Evolutionary conservation across 495 filamentous ascomycete species (phyloP).

Genomic region (Annulohypoxylon stygium): DNA sequence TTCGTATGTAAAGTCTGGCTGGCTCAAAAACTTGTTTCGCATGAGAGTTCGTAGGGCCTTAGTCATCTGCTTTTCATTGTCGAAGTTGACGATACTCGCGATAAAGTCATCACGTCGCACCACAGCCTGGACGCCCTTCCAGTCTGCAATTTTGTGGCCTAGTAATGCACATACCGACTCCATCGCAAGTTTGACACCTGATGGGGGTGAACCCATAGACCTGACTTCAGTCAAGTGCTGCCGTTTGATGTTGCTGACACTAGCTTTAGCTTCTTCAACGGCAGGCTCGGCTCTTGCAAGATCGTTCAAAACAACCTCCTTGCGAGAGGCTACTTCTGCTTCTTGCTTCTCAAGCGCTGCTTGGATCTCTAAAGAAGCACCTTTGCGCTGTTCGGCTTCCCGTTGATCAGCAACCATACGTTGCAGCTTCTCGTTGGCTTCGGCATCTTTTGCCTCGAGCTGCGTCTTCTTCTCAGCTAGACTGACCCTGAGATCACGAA

Average conservation of each 20-base stretch:
- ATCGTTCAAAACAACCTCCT: conserved; percentile 87
- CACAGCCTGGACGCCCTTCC: conserved; percentile 90
- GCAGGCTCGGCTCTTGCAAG: conserved; percentile 93
- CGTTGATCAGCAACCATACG: conserved; percentile 97
- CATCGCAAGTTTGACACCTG: conserved; percentile 89
- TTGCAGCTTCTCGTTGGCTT: conserved; percentile 97
- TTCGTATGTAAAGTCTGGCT: conserved; percentile 95
- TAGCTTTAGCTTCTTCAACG: conserved; percentile 90
- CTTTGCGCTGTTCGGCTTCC: conserved; percentile 92
- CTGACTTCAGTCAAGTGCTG: conserved; percentile 97
- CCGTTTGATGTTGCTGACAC: conserved; percentile 96
- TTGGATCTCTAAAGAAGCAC: conserved; percentile 88
- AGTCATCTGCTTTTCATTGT: conserved; percentile 97
- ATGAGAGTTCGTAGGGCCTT: conserved; percentile 83
- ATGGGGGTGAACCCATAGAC: conserved; percentile 92
- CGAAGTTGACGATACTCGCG: conserved; percentile 95
- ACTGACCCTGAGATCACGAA: conserved; percentile 88
- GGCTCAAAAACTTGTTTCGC: conserved; percentile 90
- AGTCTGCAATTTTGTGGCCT: conserved; percentile 88
- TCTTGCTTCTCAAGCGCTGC: conserved; percentile 89
- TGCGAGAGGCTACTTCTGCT: conserved; percentile 83
- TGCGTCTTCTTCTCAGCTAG: conserved; percentile 94
- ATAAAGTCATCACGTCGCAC: conserved; percentile 96
- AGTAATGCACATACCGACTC: conserved; percentile 95
- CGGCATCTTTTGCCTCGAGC: conserved; percentile 90